Evolutionary conservation across 108 stramenopile species (phyloP).

Genomic region (Chaetoceros tenuissimus): DNA sequence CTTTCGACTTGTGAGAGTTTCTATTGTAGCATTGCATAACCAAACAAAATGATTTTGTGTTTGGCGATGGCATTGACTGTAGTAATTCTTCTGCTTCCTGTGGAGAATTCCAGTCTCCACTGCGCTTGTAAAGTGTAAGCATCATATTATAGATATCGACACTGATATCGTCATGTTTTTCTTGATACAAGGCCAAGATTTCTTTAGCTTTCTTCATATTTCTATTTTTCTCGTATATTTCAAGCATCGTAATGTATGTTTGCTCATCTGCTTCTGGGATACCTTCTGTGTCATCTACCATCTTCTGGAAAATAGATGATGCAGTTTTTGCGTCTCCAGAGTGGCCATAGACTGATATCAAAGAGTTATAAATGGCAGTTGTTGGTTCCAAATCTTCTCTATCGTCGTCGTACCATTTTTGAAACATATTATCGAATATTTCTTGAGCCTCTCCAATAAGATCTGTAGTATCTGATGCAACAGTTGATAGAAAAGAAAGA

Average conservation of each 20-base stretch:
- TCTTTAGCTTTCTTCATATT: background rate
- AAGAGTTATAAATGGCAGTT: conserved; percentile 24
- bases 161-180: background rate
- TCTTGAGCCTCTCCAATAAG: conserved; percentile 20
- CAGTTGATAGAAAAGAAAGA: background rate
- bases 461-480: background rate
- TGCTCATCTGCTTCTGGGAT: background rate
- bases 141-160: background rate
- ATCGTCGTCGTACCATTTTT: conserved; percentile 17
- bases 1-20: background rate
- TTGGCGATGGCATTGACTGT: background rate
- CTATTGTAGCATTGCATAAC: background rate
- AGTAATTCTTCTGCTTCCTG: background rate
- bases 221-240: background rate
- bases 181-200: background rate
- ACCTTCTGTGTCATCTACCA: background rate
- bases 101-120: background rate
- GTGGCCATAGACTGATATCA: conserved; percentile 4
- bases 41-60: background rate
- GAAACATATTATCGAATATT: conserved; percentile 33
- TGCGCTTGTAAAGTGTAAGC: background rate
- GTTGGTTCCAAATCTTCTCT: conserved; percentile 15
- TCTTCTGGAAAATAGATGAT: background rate
- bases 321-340: background rate
- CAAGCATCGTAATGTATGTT: background rate